phyloP scores from a whole-genome alignment of 192 early-diverging fungal species.

The Backusella parvicylindrica region DNA sequence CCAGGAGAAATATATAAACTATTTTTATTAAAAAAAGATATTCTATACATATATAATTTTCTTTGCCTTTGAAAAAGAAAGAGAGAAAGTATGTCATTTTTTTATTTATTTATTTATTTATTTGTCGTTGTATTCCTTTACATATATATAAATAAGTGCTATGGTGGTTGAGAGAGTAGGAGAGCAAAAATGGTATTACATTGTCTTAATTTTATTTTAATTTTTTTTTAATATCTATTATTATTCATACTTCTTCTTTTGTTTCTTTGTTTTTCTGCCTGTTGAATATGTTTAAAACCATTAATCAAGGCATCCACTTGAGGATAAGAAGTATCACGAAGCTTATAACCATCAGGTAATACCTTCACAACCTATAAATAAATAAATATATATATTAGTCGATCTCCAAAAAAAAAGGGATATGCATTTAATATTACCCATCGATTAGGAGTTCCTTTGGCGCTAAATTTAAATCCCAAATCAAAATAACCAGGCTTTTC shows the following conservation, averaged over 20 bases:
- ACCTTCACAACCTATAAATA: slow-evolving; percentile 54
- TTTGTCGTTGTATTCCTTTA: too few relatives aligned
- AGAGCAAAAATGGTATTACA: neutral
- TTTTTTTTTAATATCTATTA: slow-evolving; percentile 5
- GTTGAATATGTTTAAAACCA: slow-evolving; percentile 57
- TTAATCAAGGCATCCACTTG: slow-evolving; percentile 69
- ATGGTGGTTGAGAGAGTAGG: neutral
- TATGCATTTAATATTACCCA: slow-evolving; percentile 44
- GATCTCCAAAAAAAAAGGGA: neutral
- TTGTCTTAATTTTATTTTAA: neutral
- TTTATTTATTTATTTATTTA: neutral
- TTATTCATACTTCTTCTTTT: neutral
- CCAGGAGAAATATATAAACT: too few relatives aligned
- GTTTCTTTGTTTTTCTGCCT: neutral
- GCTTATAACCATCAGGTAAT: slow-evolving; percentile 69
- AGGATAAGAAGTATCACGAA: slow-evolving; percentile 66
- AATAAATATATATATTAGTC: neutral
- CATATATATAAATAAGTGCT: too few relatives aligned
- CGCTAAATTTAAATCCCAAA: slow-evolving; percentile 77
- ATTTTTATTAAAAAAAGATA: too few relatives aligned
- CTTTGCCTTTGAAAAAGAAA: neutral
- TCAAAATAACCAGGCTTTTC: slow-evolving; percentile 69
- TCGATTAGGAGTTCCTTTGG: slow-evolving; percentile 54
- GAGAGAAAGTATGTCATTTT: neutral
- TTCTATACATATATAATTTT: too few relatives aligned